These are phyloP conservation scores for Sporopachydermia lactativora DNA, from an alignment of 805 yeast species.

Conservation along the genomic window DNA sequence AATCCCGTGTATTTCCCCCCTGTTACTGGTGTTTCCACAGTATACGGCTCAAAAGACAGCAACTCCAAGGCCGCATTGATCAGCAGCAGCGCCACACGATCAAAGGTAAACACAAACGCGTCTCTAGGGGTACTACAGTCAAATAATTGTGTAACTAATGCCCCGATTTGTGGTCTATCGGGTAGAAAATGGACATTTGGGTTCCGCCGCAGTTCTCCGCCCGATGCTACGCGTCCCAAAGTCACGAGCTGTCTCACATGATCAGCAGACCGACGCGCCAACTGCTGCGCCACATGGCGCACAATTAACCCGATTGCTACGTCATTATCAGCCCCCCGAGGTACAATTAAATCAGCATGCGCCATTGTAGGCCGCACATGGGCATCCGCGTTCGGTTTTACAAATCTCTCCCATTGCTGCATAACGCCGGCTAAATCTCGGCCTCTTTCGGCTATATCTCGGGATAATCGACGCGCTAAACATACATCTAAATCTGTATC, in stretches of 20 bases:
- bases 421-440: slow-evolving; percentile 73
- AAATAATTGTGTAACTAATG: slow-evolving; percentile 58
- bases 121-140: slow-evolving; percentile 41
- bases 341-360: slow-evolving; percentile 79
- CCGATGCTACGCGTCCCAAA: slow-evolving; percentile 31
- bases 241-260: slow-evolving; percentile 53
- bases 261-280: slow-evolving; percentile 44
- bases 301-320: slow-evolving; percentile 73
- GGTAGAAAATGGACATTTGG: slow-evolving; percentile 19
- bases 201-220: slow-evolving; percentile 12
- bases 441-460: slow-evolving; percentile 81
- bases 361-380: slow-evolving; percentile 64
- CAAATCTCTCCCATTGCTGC: slow-evolving; percentile 81
- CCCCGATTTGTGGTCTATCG: slow-evolving; percentile 50
- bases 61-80: slow-evolving; percentile 44
- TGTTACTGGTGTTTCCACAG: slow-evolving; percentile 28
- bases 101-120: slow-evolving; percentile 78
- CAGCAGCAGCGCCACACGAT: slow-evolving; percentile 61
- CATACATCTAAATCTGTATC: slow-evolving; percentile 93
- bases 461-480: slow-evolving; percentile 69
- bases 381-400: slow-evolving; percentile 80
- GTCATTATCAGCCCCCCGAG: slow-evolving; percentile 72
- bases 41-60: slow-evolving; percentile 23
- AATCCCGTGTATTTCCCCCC: slow-evolving; percentile 17
- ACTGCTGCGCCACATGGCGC: slow-evolving; percentile 62